Evolutionary conservation across 176 grass and related monocot genomes (phyloP), one percentile per base, ranked within the genome.

Genomic region (Avena sativa): DNA sequence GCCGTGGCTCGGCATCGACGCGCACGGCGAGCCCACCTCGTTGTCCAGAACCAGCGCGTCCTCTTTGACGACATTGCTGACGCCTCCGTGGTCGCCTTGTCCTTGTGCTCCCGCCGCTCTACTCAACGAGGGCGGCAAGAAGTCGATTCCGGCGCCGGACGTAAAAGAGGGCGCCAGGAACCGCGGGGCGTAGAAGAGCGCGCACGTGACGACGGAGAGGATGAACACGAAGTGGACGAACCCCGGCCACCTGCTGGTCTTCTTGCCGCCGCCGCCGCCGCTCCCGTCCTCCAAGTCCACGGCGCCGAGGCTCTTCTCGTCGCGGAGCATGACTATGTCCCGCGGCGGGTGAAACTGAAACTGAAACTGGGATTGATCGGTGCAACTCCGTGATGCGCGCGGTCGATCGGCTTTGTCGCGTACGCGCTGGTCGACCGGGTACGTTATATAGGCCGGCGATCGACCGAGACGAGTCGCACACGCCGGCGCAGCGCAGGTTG

Each of bases 11-110:
- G 43, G 4, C 36, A 91, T 58, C 52, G 89, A 26, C 58, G 85
- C 80, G 79, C 89, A 93, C 71, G 89, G 92, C 10, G 92, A 88
- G 3, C 9, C 6, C 83, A 88, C 26, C 82, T 88, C 16, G 82
- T 88, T 91, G 71, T 91, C 90, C 0, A 91, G 86, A 11, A 80
- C 16, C 32, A 34, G 13, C 7, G 25, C 73, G 5, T 16, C 6
- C 8, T 12, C 21, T 3, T 34, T 2, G 4, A 3, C 76, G 0
- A 0, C 53, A 8, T 74, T 12, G 9, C 2, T n/a, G n/a, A 21
- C 65, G 0, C 2, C 28, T 11, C 49, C 68, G 1, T 20, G 28
- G 30, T 30, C 48, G 14, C 0, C 74, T 1, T 25, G 61, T 59
- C 8, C 32, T 4, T 79, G n/a, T 49, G 0, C 5, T n/a, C 9